Evolutionary conservation across 2,329 filamentous ascomycete species (phyloP).

Genomic region (Penicillium psychrosexuale): DNA sequence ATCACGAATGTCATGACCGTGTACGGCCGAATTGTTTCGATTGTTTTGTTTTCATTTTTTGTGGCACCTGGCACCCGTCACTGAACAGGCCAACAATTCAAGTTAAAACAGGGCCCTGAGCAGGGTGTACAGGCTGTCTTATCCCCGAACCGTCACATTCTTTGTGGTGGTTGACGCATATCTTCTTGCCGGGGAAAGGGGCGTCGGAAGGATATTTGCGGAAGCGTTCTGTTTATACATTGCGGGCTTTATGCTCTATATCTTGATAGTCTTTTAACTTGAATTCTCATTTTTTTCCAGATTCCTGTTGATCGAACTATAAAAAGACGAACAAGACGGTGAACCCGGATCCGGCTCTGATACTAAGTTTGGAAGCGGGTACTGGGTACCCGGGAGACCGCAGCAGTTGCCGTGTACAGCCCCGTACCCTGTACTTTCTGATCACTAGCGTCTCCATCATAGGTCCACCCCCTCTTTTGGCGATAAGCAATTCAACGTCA

Average conservation of each 20-base stretch:
- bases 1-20: constrained; percentile 44
- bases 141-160: constrained; percentile 12
- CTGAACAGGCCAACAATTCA: constrained; percentile 5
- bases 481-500: constrained; percentile 27
- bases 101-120: neutral
- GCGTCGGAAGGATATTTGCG: constrained; percentile 12
- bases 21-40: constrained; percentile 33
- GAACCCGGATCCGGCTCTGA: neutral
- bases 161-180: constrained; percentile 7
- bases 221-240: constrained; percentile 21
- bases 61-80: constrained; percentile 7
- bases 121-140: constrained; percentile 4
- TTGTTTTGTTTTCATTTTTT: constrained; percentile 18
- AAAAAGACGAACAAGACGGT: neutral
- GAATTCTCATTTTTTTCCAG: neutral
- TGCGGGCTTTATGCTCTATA: neutral
- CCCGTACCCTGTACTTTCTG: constrained; percentile 11
- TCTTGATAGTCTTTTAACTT: neutral
- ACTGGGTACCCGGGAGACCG: constrained; percentile 6
- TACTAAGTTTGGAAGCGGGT: constrained; percentile 9
- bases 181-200: constrained; percentile 6
- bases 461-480: constrained; percentile 28
- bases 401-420: constrained; percentile 1
- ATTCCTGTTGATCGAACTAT: neutral
- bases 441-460: constrained; percentile 6